A percentile compares a stretch with the other conserved stretches of the same genome.
Conservation (phyloP, 768 basidiomycete genomes). For the Hortiboletus flavorubellus region DNA sequence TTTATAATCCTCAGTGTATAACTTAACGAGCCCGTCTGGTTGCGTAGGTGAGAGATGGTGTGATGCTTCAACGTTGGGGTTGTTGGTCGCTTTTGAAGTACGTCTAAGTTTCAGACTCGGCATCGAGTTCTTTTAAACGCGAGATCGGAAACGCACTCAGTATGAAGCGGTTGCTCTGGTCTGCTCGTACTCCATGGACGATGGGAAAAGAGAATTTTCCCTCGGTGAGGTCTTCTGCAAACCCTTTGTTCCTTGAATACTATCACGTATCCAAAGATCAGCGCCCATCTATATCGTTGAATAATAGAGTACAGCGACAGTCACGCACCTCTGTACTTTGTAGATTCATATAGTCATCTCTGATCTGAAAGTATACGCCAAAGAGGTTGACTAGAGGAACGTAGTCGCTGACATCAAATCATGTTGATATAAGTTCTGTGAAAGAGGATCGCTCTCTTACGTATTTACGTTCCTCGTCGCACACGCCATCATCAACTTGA, state of each 20-base stretch:
- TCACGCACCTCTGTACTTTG: constrained; percentile 73
- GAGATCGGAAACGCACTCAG: constrained; percentile 57
- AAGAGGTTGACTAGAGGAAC: constrained; percentile 92
- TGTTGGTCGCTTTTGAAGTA: constrained; percentile 86
- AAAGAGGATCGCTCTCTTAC: constrained; percentile 36
- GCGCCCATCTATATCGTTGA: neutral
- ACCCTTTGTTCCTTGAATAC: constrained; percentile 66
- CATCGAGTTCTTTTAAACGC: neutral
- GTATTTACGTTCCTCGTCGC: constrained; percentile 56
- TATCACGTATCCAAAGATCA: constrained; percentile 21
- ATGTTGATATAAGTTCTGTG: neutral
- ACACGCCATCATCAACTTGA: constrained; percentile 97
- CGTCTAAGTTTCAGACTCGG: constrained; percentile 47
- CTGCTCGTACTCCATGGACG: constrained; percentile 76
- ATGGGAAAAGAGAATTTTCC: constrained; percentile 82
- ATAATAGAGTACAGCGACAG: neutral
- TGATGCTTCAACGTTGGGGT: constrained; percentile 82
- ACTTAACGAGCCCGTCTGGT: constrained; percentile 76
- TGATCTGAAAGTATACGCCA: constrained; percentile 92
- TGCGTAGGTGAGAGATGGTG: constrained; percentile 73
- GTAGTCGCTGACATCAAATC: constrained; percentile 58
- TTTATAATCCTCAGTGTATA: constrained; percentile 75
- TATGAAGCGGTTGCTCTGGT: constrained; percentile 73
- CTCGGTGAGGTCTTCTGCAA: constrained; percentile 74
- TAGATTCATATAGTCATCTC: constrained; percentile 97